Evolutionary conservation across 2,329 filamentous ascomycete genomes (phyloP), one percentile per base, ranked within the genome.

Genomic region (Parafenestella ontariensis): DNA sequence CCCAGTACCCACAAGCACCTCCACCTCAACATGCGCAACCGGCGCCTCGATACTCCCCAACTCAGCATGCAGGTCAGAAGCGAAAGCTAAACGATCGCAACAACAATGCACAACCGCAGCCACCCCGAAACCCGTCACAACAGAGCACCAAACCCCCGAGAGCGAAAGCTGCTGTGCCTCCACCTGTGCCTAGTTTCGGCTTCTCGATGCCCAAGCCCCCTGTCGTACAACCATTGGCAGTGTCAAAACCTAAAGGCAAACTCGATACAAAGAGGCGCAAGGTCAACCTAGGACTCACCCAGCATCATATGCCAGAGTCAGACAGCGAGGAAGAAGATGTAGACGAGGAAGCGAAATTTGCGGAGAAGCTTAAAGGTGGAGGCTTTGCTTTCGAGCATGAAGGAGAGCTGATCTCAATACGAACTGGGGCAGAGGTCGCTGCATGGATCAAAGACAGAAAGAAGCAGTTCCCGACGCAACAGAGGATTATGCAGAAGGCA

Each of bases 391-490:
- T 88, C 58, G 82, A 84, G 51, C 85, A 86, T 64, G 79, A 81
- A 61, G 83, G 84, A n/a, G 73, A 81, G 64, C 79, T 83, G 40
- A 71, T 83, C 3, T 82, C 78, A 0, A 71, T 89, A 21, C 79
- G 81, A 49, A 81, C 81, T 6, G 72, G 82, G 15, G 85, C 85
- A 54, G 92, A 97, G 69, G 82, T 97, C 50, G 84, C 86, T 21
- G 85, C 86, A 6, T 98, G 92, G 87, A 86, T 96, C 59, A 87
- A 87, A 45, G 92, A 96, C 74, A 87, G 94, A 54, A 89, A 84
- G 70, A 89, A 86, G 61, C 88, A 89, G 46, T 98, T 86, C 72
- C 94, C 94, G 1, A 97, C 93, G 2, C 85, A 86, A 72, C 85
- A 86, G 54, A 87, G 90, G 50, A 79, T 87, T 58, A 83, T 86